Conservation (phyloP, 1,284 basidiomycete genomes). For the Boletus semigastroideus region DNA sequence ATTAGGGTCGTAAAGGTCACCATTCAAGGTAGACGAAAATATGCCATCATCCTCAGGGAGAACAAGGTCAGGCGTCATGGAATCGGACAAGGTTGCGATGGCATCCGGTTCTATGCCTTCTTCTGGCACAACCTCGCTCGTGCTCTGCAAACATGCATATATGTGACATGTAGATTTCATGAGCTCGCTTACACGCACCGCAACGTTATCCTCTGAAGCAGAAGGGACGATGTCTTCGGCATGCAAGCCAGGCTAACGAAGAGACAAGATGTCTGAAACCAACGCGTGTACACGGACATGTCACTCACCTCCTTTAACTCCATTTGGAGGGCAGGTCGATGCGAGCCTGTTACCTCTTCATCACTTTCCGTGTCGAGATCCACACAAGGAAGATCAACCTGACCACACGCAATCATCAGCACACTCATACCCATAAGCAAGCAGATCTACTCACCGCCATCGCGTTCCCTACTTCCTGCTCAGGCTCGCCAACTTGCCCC, state of each 20-base stretch:
- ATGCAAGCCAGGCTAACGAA: neutral
- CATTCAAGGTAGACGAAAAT: neutral
- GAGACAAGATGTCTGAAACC: neutral
- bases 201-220: neutral
- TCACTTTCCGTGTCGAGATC: neutral
- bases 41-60: slow-evolving; percentile 12
- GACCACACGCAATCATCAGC: neutral
- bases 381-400: slow-evolving; percentile 4
- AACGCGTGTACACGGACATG: neutral
- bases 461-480: neutral
- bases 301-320: neutral
- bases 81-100: neutral
- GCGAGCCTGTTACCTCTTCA: neutral
- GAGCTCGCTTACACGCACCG: slow-evolving; percentile 4
- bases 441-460: slow-evolving; percentile 11
- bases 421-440: neutral
- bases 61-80: slow-evolving; percentile 20
- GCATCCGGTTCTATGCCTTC: neutral
- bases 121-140: neutral
- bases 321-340: neutral
- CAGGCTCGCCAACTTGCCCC: neutral
- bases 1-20: neutral
- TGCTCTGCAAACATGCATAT: slow-evolving; percentile 2
- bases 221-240: neutral
- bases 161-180: neutral